These are phyloP conservation scores for Luzula sylvatica DNA, from an alignment of 176 grass and related monocot genomes.

Conservation along the genomic window DNA sequence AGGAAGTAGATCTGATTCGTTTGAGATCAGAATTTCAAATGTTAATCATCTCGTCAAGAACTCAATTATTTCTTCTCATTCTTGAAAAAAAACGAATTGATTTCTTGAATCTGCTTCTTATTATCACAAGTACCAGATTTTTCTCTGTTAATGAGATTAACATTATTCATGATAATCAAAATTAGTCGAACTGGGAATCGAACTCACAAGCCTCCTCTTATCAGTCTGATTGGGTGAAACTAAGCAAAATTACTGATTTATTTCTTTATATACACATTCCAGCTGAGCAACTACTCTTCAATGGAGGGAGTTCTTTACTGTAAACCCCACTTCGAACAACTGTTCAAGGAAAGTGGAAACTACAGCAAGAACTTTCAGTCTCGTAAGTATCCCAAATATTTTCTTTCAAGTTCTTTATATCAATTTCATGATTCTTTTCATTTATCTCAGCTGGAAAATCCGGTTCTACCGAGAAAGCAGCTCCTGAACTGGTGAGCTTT, in stretches of 20 bases:
- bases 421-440: background rate
- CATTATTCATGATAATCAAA: no score
- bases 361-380: slow-evolving; percentile 85
- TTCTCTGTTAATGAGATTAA: no score
- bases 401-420: background rate
- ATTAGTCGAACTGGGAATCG: no score
- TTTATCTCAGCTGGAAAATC: slow-evolving; percentile 55
- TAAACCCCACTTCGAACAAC: slow-evolving; percentile 89
- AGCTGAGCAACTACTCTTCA: slow-evolving; percentile 82
- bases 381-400: slow-evolving; percentile 5
- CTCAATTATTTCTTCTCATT: background rate
- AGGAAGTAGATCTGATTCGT: no score
- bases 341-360: slow-evolving; percentile 78
- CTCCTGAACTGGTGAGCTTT: slow-evolving; percentile 48
- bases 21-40: no score
- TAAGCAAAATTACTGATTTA: background rate
- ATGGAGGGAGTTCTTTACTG: slow-evolving; percentile 82
- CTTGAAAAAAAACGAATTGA: background rate
- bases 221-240: no score
- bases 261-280: background rate
- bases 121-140: no score
- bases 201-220: no score
- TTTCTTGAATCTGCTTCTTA: no score
- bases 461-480: slow-evolving; percentile 27
- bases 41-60: background rate